Base-by-base conservation (phyloP, 2,329 filamentous ascomycete species). In the Colletotrichum chrysophilum region DNA sequence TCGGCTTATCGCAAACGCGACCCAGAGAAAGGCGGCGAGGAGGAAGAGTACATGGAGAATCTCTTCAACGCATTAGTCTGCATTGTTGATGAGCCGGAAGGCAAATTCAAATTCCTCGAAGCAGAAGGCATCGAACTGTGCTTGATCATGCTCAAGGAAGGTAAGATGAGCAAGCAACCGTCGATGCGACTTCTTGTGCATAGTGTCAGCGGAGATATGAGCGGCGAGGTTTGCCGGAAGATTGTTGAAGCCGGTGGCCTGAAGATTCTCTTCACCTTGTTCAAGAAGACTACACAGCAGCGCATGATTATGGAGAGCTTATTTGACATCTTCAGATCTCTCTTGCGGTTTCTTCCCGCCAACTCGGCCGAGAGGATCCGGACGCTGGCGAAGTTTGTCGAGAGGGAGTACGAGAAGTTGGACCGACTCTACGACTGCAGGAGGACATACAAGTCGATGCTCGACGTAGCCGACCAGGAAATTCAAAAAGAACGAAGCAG, bases 1-100 rank as follows among this genome's bases (percentile, higher is more conserved):
- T 95, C 96, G 2, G 88, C 93, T 2, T 99, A 98, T 85, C 93
- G 97, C 72, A 94, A 94, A 86, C 91, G 93, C 65, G 96, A 99
- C 81, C 97, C 97, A 0, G 91, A 93, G 65, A 96, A 94, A 81
- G 95, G 96, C 74, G 93, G 93, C 36, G 93, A 97, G 66, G 97
- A 98, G 83, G 96, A 98, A 82, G 97, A 99, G 85, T 98, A 95
- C 82, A 94, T 97, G 82, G 95, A 98, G 84, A 98, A 99, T 78
- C 82, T 98, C 1, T 99, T 99, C 83, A 96, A 98, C 81, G 92
- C 93, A 3, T 83, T 98, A 21, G 94, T 95, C 1, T 97, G 94
- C 79, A 86, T 98, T 2, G 94, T 93, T 1, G 94, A 98, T 79
- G 94, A 95, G 74, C 83, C 89, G 0, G 85, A 89, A 6, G 96